Evolutionary conservation across 257 asterid genomes (phyloP).

Genomic region (Penstemon barbatus): DNA sequence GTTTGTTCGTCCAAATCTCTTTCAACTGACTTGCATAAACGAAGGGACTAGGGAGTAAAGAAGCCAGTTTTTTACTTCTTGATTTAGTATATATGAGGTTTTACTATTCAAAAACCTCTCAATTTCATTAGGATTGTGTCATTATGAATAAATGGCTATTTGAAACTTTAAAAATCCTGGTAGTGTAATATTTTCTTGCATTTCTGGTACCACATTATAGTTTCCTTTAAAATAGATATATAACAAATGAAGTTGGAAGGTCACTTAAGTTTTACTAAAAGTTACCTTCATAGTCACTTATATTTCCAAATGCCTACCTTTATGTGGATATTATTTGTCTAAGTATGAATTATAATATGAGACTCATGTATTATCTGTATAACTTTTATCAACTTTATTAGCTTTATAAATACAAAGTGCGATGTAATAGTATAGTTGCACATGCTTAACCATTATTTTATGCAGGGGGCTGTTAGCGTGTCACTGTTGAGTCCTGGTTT

Average conservation of each 20-base stretch:
- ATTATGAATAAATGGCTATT: no score
- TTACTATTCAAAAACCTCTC: no score
- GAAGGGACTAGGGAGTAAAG: no score
- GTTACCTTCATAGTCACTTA: background rate
- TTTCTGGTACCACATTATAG: background rate
- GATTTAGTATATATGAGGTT: no score
- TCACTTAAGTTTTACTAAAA: background rate
- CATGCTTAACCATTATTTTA: slow-evolving; percentile 30
- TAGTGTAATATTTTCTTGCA: background rate
- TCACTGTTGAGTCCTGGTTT: slow-evolving; percentile 80
- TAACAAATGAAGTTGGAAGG: slow-evolving; percentile 2
- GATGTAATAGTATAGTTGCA: background rate
- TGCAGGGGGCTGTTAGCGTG: slow-evolving; percentile 63
- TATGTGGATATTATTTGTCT: slow-evolving; percentile 8
- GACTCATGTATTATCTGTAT: background rate
- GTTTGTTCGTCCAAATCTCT: no score
- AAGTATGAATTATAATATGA: slow-evolving; percentile 10
- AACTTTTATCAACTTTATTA: background rate
- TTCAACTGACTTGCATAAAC: no score
- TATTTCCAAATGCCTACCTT: background rate
- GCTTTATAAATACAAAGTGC: slow-evolving; percentile 9
- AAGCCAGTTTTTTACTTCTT: no score
- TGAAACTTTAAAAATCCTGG: no score
- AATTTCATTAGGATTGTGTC: no score
- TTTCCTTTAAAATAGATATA: background rate